Conservation (phyloP, 2,329 filamentous ascomycete genomes). For the Erysiphe pulchra region DNA sequence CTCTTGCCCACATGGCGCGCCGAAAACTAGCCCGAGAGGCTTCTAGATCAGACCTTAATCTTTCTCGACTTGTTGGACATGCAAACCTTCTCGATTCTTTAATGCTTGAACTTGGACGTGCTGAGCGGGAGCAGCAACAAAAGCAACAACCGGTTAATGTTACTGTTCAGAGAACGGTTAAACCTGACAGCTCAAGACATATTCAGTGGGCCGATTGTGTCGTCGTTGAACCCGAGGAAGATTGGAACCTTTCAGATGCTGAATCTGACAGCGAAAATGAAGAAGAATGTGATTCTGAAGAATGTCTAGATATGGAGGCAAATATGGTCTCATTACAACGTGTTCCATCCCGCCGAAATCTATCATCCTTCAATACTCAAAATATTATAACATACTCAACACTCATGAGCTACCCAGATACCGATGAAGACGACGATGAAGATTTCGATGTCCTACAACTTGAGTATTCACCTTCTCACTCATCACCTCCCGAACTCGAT, state of each 20-base stretch:
- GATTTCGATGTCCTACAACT: slow-evolving; percentile 27
- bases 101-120: slow-evolving; percentile 78
- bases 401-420: slow-evolving; percentile 9
- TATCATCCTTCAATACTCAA: too few species aligned
- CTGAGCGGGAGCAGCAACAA: slow-evolving; percentile 58
- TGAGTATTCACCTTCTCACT: slow-evolving; percentile 40
- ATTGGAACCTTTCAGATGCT: slow-evolving; percentile 41
- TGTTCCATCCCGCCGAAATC: slow-evolving; percentile 17
- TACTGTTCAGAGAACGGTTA: slow-evolving; percentile 45
- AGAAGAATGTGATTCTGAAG: slow-evolving; percentile 23
- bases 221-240: slow-evolving; percentile 45
- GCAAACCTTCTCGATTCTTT: slow-evolving; percentile 92
- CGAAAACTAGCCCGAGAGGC: slow-evolving; percentile 89
- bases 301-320: slow-evolving; percentile 27
- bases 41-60: slow-evolving; percentile 73
- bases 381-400: background rate
- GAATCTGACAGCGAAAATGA: slow-evolving; percentile 25
- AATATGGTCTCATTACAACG: slow-evolving; percentile 22
- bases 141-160: slow-evolving; percentile 79
- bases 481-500: slow-evolving; percentile 42
- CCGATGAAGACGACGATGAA: slow-evolving; percentile 35
- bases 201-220: slow-evolving; percentile 72
- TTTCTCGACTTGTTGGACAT: slow-evolving; percentile 84
- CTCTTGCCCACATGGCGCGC: slow-evolving; percentile 85
- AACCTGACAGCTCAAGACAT: slow-evolving; percentile 30